phyloP scores from a whole-genome alignment of 257 asterid genomes.

The Misopates orontium region DNA sequence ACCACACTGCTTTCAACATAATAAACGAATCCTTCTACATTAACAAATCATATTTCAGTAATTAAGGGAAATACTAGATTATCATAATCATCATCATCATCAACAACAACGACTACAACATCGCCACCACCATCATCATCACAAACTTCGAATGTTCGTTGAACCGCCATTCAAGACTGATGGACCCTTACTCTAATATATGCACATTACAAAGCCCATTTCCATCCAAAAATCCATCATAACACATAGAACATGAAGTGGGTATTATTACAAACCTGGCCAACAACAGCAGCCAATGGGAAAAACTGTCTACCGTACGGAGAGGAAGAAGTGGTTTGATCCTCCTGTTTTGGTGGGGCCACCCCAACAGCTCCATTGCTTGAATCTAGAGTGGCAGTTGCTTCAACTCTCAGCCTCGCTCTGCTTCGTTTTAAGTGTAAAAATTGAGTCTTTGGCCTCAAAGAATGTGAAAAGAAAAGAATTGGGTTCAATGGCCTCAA shows the following conservation, averaged over 20 bases:
- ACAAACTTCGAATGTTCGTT: too few species aligned
- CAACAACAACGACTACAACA: too few species aligned
- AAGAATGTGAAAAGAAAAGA: constrained; percentile 34
- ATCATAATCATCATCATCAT: neutral
- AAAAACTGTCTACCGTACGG: constrained; percentile 75
- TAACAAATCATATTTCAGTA: too few species aligned
- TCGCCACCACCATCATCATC: neutral
- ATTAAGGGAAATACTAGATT: too few species aligned
- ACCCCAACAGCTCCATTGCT: constrained; percentile 55
- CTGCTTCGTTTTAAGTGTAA: constrained; percentile 23
- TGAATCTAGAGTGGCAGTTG: constrained; percentile 61
- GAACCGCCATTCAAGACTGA: too few species aligned
- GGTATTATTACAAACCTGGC: constrained; percentile 65
- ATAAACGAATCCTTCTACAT: too few species aligned
- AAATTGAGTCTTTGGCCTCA: constrained; percentile 33
- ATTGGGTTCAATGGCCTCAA: constrained; percentile 35
- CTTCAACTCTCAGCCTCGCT: constrained; percentile 43
- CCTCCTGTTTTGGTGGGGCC: constrained; percentile 26
- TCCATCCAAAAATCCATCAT: neutral
- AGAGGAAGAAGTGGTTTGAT: constrained; percentile 20
- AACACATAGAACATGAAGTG: neutral
- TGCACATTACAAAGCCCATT: neutral
- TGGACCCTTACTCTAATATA: neutral
- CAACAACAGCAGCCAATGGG: constrained; percentile 96
- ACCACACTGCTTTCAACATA: too few species aligned